These are phyloP conservation scores for Camelina neglecta DNA, from an alignment of 345 rosid species.

Conservation along the genomic window DNA sequence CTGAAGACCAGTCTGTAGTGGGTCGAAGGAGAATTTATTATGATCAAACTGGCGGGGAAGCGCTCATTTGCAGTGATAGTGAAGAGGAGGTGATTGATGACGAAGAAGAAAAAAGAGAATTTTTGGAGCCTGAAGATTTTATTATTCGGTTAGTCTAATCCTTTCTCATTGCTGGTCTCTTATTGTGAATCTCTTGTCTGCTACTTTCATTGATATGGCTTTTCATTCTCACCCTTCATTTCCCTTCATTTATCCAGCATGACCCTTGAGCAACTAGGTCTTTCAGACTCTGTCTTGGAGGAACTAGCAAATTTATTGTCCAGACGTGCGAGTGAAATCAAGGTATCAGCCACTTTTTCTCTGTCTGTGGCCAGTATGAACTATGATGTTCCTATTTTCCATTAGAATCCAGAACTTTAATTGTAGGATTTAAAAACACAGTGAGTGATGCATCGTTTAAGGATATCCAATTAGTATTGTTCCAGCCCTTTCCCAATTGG, in stretches of 20 bases:
- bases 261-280: constrained; percentile 77
- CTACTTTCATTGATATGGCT: constrained; percentile 13
- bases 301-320: constrained; percentile 70
- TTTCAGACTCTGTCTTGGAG: constrained; percentile 72
- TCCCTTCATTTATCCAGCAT: constrained; percentile 58
- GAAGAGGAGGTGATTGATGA: constrained; percentile 91
- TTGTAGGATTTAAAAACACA: constrained; percentile 31
- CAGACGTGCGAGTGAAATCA: constrained; percentile 73
- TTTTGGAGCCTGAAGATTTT: constrained; percentile 78
- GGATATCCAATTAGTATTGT: constrained; percentile 57
- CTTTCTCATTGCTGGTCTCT: not conserved
- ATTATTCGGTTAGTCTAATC: constrained; percentile 67
- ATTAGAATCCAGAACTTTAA: constrained; percentile 30
- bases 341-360: constrained; percentile 55
- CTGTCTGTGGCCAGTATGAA: constrained; percentile 19
- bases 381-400: constrained; percentile 5
- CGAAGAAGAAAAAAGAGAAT: constrained; percentile 81
- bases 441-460: constrained; percentile 25
- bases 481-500: constrained; percentile 88
- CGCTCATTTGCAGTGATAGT: constrained; percentile 98
- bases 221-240: not conserved
- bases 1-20: constrained; percentile 96
- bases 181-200: constrained; percentile 13
- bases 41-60: constrained; percentile 97
- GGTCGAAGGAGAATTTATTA: constrained; percentile 98